Base-by-base conservation (phyloP, 1,284 basidiomycete species). In the Sutorius eximius region DNA sequence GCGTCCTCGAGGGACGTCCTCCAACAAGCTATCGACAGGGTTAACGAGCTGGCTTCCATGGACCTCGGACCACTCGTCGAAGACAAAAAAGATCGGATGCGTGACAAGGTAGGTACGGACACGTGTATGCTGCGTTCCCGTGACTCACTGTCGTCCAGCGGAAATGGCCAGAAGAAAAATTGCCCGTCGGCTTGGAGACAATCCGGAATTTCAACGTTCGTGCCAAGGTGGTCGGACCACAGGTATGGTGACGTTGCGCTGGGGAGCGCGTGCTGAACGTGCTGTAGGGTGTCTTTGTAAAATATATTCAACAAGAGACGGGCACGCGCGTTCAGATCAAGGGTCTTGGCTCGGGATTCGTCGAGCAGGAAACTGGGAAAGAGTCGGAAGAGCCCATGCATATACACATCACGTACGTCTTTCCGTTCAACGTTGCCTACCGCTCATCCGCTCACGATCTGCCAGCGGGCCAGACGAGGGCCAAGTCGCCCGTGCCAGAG, bases 241-340 rank as follows among this genome's bases (percentile, higher is more conserved):
- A 85, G 57, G 91, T 93, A 71, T 83, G 79, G 37, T 16, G 12
- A 32, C 27, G 34, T 22, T 22, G 24, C n/a, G 34, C 11, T 42
- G 6, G n/a, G 12, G 4, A 42, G 10, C 18, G 48, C 22, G 13
- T 3, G 27, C 37, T 56, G 52, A 50, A 52, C 40, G n/a, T 40
- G 11, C 2, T 27, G n/a, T 24, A 66, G 91, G 95, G 94, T 62
- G 88, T 95, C 69, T 99, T 98, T 70, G 96, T 99, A 61, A 99
- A 99, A 76, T 95, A 95, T 70, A 99, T 99, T 60, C 96, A 99
- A 75, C 85, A 87, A 66, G 96, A 99, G 75, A 99, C 96, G 0
- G 88, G 89, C 36, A 96, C 95, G 15, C 83, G 96, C 59, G 96
- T 98, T n/a, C 96, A 99, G 73, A 98, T 99, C 70, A 98, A 98